Evolutionary conservation across 176 grass and related monocot genomes (phyloP).

Genomic region (Hyparrhenia diplandra): DNA sequence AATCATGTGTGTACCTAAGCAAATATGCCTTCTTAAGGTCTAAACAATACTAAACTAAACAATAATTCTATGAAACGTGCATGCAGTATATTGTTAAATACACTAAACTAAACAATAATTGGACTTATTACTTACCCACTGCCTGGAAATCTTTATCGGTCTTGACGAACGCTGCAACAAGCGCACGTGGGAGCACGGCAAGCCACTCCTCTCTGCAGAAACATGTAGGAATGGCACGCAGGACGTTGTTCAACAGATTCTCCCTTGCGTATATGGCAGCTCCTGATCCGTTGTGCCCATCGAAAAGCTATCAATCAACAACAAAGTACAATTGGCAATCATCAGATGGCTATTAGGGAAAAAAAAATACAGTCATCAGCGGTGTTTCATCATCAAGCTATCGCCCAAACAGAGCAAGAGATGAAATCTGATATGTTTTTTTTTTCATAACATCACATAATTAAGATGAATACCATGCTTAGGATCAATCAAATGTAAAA

Average conservation of each 20-base stretch:
- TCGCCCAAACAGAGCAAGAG: background rate
- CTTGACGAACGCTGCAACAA: slow-evolving; percentile 93
- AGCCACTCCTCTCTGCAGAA: slow-evolving; percentile 87
- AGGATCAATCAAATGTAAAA: background rate
- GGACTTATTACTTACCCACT: slow-evolving; percentile 32
- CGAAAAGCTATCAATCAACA: slow-evolving; percentile 65
- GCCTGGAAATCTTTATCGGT: slow-evolving; percentile 89
- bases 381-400: slow-evolving; percentile 38
- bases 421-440: background rate
- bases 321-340: background rate
- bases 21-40: background rate
- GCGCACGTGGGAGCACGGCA: slow-evolving; percentile 75
- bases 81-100: background rate
- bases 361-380: background rate
- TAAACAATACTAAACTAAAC: too few relatives aligned
- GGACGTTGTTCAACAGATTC: slow-evolving; percentile 80
- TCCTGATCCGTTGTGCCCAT: slow-evolving; percentile 87
- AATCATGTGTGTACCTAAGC: too few relatives aligned
- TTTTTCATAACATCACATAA: background rate
- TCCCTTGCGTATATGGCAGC: slow-evolving; percentile 84
- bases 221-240: slow-evolving; percentile 69
- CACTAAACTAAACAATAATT: background rate
- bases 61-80: background rate
- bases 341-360: slow-evolving; percentile 43
- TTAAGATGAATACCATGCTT: background rate